Evolutionary conservation across 257 asterid species (phyloP).

Genomic region (Solanum verrucosum): DNA sequence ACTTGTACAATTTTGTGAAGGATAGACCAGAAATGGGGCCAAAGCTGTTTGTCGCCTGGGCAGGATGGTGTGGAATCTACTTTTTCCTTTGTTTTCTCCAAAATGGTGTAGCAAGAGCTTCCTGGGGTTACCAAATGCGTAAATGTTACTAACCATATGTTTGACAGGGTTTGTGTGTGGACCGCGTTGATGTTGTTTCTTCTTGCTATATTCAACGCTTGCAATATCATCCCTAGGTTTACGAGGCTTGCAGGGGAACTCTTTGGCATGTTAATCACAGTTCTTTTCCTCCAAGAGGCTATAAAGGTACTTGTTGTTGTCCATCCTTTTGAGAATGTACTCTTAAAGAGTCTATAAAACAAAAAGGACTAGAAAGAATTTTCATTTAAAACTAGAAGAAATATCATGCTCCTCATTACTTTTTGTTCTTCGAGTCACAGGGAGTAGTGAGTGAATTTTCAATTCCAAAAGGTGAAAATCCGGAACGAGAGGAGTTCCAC

Average conservation of each 20-base stretch:
- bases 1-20: slow-evolving; percentile 53
- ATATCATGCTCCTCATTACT: neutral
- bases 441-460: slow-evolving; percentile 77
- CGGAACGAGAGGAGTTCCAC: slow-evolving; percentile 38
- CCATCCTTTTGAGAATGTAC: neutral
- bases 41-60: slow-evolving; percentile 76
- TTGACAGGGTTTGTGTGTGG: slow-evolving; percentile 82
- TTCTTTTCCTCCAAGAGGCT: slow-evolving; percentile 86
- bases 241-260: slow-evolving; percentile 92
- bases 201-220: slow-evolving; percentile 77
- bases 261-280: slow-evolving; percentile 83
- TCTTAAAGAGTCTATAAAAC: neutral
- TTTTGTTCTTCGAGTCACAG: slow-evolving; percentile 24
- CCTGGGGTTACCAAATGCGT: neutral
- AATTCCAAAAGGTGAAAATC: slow-evolving; percentile 52
- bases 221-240: slow-evolving; percentile 63
- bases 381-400: neutral
- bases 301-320: slow-evolving; percentile 43
- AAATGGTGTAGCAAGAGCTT: neutral
- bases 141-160: neutral
- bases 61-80: slow-evolving; percentile 55
- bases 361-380: neutral
- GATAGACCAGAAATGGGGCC: slow-evolving; percentile 45
- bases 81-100: neutral
- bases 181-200: slow-evolving; percentile 64